A percentile compares a stretch with the other conserved stretches of the same genome.
phyloP scores from a whole-genome alignment of 2,329 filamentous ascomycete genomes.

The Tolypocladium nubicola region DNA sequence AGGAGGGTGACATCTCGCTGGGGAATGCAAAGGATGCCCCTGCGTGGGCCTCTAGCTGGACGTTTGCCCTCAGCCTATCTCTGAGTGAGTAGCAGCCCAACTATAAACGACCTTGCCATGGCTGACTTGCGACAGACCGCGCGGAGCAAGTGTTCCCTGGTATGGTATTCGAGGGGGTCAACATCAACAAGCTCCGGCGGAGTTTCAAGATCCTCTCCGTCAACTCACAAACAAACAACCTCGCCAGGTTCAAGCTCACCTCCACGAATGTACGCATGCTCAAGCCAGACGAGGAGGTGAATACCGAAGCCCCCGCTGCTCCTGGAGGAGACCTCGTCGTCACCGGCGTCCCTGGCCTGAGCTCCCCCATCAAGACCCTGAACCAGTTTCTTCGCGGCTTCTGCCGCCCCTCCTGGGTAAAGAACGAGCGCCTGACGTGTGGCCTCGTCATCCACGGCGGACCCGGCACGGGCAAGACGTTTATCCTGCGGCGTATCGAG shows the following conservation, averaged over 20 bases:
- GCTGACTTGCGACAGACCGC: constrained; percentile 29
- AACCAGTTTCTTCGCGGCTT: constrained; percentile 56
- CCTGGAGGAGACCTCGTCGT: constrained; percentile 29
- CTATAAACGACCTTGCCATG: not conserved
- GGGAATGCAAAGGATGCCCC: constrained; percentile 16
- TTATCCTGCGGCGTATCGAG: constrained; percentile 59
- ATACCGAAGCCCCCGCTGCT: constrained; percentile 6
- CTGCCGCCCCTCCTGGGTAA: constrained; percentile 22
- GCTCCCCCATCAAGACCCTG: constrained; percentile 50
- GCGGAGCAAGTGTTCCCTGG: constrained; percentile 62
- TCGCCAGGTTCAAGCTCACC: constrained; percentile 31
- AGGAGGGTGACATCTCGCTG: constrained; percentile 20
- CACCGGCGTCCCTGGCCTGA: constrained; percentile 56
- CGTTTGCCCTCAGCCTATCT: constrained; percentile 19
- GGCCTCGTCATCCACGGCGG: constrained; percentile 71
- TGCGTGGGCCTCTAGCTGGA: constrained; percentile 28
- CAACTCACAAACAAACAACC: constrained; percentile 32
- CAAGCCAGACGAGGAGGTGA: constrained; percentile 14
- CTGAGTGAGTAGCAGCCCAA: constrained; percentile 15
- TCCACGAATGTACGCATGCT: constrained; percentile 28
- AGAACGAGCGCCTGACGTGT: constrained; percentile 28
- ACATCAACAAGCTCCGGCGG: constrained; percentile 17
- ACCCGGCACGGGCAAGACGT: constrained; percentile 74
- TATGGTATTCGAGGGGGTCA: constrained; percentile 56
- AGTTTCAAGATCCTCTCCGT: constrained; percentile 49